Percentiles rank a stretch among this genome's conserved stretches.
Evolutionary conservation across 257 asterid species (phyloP).

Genomic region (Orobanche coerulescens): DNA sequence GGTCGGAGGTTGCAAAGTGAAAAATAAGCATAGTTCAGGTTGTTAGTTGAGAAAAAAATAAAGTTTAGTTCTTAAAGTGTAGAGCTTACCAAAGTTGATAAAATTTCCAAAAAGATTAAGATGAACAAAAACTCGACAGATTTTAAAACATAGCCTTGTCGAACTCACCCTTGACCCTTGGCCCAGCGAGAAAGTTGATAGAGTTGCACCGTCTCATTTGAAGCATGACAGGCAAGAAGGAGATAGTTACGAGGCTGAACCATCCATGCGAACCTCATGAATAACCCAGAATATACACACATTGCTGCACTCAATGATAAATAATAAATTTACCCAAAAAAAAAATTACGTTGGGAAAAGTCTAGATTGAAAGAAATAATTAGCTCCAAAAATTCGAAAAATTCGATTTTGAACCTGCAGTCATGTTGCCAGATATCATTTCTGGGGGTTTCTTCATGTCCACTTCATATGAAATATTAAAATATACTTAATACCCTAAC

Average conservation of each 20-base stretch:
- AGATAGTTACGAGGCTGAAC: constrained; percentile 92
- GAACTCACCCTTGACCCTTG: constrained; percentile 78
- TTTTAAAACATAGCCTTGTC: too few relatives aligned
- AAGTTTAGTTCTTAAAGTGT: too few relatives aligned
- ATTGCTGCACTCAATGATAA: constrained; percentile 50
- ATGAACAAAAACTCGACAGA: too few relatives aligned
- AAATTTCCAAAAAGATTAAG: too few relatives aligned
- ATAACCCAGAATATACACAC: constrained; percentile 84
- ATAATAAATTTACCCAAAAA: too few relatives aligned
- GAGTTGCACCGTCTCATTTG: constrained; percentile 81
- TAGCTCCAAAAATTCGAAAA: background rate
- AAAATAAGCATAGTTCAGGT: too few relatives aligned
- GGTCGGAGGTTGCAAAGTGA: too few relatives aligned
- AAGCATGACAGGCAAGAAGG: constrained; percentile 83
- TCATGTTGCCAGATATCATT: constrained; percentile 91
- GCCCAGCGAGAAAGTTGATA: constrained; percentile 91
- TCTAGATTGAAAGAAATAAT: background rate
- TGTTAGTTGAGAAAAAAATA: too few relatives aligned
- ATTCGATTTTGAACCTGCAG: constrained; percentile 47
- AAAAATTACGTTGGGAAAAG: constrained; percentile 9
- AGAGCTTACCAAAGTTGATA: too few relatives aligned
- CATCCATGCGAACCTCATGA: constrained; percentile 99
- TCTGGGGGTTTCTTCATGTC: constrained; percentile 94
- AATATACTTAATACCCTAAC: too few relatives aligned
- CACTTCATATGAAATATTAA: too few relatives aligned